Conservation (phyloP, 2,329 filamentous ascomycete genomes). For the Colletotrichum musicola region DNA sequence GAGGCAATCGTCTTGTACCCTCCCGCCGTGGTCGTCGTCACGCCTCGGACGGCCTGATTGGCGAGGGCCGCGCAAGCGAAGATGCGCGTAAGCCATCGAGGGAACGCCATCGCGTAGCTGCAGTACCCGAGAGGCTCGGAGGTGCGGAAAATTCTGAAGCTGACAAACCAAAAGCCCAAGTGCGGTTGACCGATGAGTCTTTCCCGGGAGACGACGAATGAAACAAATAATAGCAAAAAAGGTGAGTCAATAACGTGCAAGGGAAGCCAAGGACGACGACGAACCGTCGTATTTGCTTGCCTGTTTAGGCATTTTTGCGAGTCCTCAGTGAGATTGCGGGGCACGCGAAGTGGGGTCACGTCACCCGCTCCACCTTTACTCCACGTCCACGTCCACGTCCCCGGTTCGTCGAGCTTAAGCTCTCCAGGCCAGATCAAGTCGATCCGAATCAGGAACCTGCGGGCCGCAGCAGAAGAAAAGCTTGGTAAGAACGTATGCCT, state of each 20-base stretch:
- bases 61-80: slow-evolving; percentile 15
- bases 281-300: slow-evolving; percentile 24
- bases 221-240: neutral
- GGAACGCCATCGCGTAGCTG: slow-evolving; percentile 7
- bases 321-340: neutral
- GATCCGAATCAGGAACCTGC: too few species aligned
- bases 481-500: too few species aligned
- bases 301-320: slow-evolving; percentile 16
- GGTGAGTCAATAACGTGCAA: neutral
- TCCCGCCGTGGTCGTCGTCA: neutral
- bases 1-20: slow-evolving; percentile 20
- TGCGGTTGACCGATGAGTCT: neutral
- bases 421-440: too few species aligned
- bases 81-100: slow-evolving; percentile 9
- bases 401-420: too few species aligned
- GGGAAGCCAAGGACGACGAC: neutral
- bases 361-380: too few species aligned
- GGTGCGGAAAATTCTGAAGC: neutral
- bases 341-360: neutral
- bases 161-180: neutral
- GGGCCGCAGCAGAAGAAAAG: too few species aligned
- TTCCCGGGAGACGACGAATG: neutral
- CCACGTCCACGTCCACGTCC: too few species aligned
- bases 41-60: neutral
- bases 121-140: neutral